Conservation (phyloP, 2,329 filamentous ascomycete genomes). For the Cylindrodendrum hubeiense region DNA sequence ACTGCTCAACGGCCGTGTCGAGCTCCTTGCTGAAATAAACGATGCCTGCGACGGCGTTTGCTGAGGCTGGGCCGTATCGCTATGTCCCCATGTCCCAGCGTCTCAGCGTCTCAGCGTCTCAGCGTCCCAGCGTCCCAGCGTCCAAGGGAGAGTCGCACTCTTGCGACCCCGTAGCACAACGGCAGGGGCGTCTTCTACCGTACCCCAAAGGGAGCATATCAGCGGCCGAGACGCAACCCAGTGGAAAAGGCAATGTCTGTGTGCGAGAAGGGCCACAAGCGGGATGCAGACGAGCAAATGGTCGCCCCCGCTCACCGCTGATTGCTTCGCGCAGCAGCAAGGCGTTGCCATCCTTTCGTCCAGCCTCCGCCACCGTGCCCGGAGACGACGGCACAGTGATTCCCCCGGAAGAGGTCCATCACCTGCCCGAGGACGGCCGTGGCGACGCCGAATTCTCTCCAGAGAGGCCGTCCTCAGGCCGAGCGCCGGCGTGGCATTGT, state of each 20-base stretch:
- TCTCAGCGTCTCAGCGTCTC: background rate
- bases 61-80: background rate
- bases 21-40: background rate
- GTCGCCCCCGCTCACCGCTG: constrained; percentile 32
- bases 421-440: constrained; percentile 18
- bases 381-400: constrained; percentile 17
- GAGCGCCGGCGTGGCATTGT: constrained; percentile 26
- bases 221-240: constrained; percentile 28
- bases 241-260: constrained; percentile 30
- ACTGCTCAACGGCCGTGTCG: background rate
- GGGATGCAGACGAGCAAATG: constrained; percentile 22
- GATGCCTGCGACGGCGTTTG: background rate
- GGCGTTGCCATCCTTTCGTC: constrained; percentile 16
- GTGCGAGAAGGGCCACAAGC: constrained; percentile 18
- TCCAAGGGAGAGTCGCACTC: constrained; percentile 12
- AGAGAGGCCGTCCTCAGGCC: constrained; percentile 25
- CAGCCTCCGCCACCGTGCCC: constrained; percentile 23
- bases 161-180: constrained; percentile 23
- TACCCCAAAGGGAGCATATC: constrained; percentile 16
- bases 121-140: background rate
- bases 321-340: constrained; percentile 24
- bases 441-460: constrained; percentile 22
- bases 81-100: background rate
- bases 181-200: constrained; percentile 14
- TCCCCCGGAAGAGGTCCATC: constrained; percentile 19